Evolutionary conservation across 192 early-diverging fungal species (phyloP).

Genomic region (Coemansia sp.): DNA sequence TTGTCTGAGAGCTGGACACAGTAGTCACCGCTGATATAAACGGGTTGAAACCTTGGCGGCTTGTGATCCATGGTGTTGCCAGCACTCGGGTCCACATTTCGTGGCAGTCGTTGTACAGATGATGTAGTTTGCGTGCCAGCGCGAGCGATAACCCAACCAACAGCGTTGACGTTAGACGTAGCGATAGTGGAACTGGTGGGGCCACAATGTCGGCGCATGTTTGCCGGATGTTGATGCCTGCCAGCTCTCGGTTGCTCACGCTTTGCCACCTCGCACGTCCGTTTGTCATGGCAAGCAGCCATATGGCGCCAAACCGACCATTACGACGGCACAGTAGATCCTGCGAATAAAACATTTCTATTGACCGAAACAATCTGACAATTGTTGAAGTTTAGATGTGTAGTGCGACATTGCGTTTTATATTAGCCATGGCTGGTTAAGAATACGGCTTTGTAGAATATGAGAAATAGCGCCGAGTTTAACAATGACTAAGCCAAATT

Average conservation of each 20-base stretch:
- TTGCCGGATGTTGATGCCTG: slow-evolving; percentile 27
- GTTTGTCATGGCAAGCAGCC: slow-evolving; percentile 31
- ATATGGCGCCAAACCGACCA: slow-evolving; percentile 33
- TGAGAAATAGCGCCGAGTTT: no score
- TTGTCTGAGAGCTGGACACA: slow-evolving; percentile 13
- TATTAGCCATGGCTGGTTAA: not conserved
- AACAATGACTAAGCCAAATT: no score
- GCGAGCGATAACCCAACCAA: slow-evolving; percentile 32
- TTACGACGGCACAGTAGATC: slow-evolving; percentile 37
- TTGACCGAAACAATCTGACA: no score
- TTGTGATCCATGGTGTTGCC: slow-evolving; percentile 32
- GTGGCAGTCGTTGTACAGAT: slow-evolving; percentile 27
- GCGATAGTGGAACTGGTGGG: slow-evolving; percentile 24
- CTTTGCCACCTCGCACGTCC: slow-evolving; percentile 12
- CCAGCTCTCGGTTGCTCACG: slow-evolving; percentile 28
- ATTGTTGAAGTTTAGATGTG: no score
- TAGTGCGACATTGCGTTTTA: not conserved
- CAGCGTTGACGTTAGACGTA: slow-evolving; percentile 35
- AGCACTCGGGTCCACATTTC: slow-evolving; percentile 24
- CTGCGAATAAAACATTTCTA: slow-evolving; percentile 46
- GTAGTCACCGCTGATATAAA: slow-evolving; percentile 24
- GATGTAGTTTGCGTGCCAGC: slow-evolving; percentile 13
- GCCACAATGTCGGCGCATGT: slow-evolving; percentile 27
- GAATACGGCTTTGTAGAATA: no score
- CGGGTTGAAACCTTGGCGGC: slow-evolving; percentile 22